Evolutionary conservation across 1,284 basidiomycete genomes (phyloP).

Genomic region (Ceratobasidium papillatum): DNA sequence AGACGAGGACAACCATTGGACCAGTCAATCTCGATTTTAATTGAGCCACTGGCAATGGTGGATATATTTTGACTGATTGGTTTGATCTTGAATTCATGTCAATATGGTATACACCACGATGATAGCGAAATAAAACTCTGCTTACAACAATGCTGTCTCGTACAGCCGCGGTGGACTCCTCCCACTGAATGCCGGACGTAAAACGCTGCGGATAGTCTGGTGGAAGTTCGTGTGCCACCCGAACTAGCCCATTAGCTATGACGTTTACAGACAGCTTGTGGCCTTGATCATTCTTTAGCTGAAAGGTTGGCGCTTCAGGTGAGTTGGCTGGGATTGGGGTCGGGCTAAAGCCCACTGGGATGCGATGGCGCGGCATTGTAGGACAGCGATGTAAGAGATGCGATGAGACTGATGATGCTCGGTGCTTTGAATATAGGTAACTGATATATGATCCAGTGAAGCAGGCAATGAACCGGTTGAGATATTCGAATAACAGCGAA

Average conservation of each 20-base stretch:
- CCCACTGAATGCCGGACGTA: conserved; percentile 29
- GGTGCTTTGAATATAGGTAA: not conserved
- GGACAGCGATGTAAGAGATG: not conserved
- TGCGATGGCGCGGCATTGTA: conserved; percentile 33
- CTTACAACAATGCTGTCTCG: not conserved
- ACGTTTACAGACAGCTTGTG: conserved; percentile 33
- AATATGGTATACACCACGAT: not conserved
- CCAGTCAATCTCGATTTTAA: conserved; percentile 32
- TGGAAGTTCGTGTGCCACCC: conserved; percentile 37
- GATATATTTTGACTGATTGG: not conserved
- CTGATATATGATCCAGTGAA: not conserved
- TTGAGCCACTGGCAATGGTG: conserved; percentile 19
- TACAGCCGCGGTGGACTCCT: not conserved
- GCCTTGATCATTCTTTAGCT: conserved; percentile 17
- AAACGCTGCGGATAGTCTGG: conserved; percentile 9
- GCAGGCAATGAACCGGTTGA: not conserved
- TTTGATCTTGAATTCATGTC: not conserved
- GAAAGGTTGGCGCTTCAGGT: not conserved
- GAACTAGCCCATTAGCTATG: conserved; percentile 4
- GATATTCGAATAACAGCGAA: conserved; percentile 9
- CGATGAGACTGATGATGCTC: not conserved
- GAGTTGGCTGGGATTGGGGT: not conserved
- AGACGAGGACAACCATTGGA: conserved; percentile 35
- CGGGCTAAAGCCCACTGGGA: conserved; percentile 25
- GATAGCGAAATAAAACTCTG: not conserved